Conservation (phyloP, 1,139 yeast genomes). For the Suhomyces terraborum region DNA sequence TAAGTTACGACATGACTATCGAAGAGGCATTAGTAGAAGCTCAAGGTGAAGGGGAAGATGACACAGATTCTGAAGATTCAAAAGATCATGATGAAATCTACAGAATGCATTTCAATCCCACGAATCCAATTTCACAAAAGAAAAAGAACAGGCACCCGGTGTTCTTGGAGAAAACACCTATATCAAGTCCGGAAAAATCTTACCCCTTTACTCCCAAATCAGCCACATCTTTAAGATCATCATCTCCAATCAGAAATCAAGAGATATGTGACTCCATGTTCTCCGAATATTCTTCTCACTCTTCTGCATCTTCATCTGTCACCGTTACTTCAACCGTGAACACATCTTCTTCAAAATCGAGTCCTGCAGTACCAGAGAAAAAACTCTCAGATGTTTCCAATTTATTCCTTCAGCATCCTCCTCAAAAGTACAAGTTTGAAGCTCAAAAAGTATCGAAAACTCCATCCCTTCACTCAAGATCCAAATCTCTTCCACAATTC, state of each 20-base stretch:
- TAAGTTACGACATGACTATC: constrained; percentile 35
- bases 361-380: constrained; percentile 5
- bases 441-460: background rate
- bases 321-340: constrained; percentile 4
- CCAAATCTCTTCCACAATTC: constrained; percentile 17
- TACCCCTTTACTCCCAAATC: constrained; percentile 12
- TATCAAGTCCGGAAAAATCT: constrained; percentile 11
- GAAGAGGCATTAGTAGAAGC: constrained; percentile 26
- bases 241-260: constrained; percentile 10
- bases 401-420: constrained; percentile 38
- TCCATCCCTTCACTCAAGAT: constrained; percentile 12
- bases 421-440: constrained; percentile 40
- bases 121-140: constrained; percentile 17
- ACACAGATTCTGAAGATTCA: constrained; percentile 21
- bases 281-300: constrained; percentile 10
- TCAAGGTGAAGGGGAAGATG: constrained; percentile 24
- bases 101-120: constrained; percentile 21
- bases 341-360: background rate
- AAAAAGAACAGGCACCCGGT: background rate
- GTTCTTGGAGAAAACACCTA: constrained; percentile 9
- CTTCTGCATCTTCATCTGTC: constrained; percentile 10
- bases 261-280: constrained; percentile 11
- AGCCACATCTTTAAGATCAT: constrained; percentile 6
- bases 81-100: constrained; percentile 19
- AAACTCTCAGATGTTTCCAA: constrained; percentile 28